phyloP scores from a whole-genome alignment of 345 rosid species.

The Heritiera littoralis region DNA sequence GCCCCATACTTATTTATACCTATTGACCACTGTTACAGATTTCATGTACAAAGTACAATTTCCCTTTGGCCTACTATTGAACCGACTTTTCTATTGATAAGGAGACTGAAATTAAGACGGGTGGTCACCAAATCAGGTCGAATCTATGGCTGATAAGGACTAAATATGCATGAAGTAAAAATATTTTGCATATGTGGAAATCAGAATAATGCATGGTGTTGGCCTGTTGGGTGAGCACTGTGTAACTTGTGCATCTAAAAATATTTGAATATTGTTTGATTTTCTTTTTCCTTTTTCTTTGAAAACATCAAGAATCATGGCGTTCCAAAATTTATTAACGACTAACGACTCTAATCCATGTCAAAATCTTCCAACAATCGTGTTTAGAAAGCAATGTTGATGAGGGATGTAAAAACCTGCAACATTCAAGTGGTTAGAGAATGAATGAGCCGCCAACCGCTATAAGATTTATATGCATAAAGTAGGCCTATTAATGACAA shows the following conservation, averaged over 20 bases:
- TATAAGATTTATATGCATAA: not conserved
- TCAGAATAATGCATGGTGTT: not conserved
- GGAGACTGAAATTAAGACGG: not conserved
- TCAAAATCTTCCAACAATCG: not conserved
- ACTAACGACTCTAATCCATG: not conserved
- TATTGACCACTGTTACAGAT: not conserved
- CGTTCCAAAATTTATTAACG: not conserved
- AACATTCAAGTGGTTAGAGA: not conserved
- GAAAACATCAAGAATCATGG: not conserved
- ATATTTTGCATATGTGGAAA: not conserved
- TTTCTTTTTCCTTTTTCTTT: no score
- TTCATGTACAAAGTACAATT: not conserved
- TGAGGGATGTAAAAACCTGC: not conserved
- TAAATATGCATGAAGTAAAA: not conserved
- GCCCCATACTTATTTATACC: not conserved
- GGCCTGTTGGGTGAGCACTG: no score
- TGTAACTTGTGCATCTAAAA: not conserved
- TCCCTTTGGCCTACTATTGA: not conserved
- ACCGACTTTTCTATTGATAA: not conserved
- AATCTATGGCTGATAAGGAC: slow-evolving; percentile 9
- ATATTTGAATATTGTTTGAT: no score
- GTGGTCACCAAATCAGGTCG: slow-evolving; percentile 1
- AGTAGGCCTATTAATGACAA: not conserved
- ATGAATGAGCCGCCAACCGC: not conserved
- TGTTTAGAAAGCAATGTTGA: slow-evolving; percentile 6